These are phyloP conservation scores for Xylaria intraflava DNA, from an alignment of 495 filamentous ascomycete species.

Conservation along the genomic window DNA sequence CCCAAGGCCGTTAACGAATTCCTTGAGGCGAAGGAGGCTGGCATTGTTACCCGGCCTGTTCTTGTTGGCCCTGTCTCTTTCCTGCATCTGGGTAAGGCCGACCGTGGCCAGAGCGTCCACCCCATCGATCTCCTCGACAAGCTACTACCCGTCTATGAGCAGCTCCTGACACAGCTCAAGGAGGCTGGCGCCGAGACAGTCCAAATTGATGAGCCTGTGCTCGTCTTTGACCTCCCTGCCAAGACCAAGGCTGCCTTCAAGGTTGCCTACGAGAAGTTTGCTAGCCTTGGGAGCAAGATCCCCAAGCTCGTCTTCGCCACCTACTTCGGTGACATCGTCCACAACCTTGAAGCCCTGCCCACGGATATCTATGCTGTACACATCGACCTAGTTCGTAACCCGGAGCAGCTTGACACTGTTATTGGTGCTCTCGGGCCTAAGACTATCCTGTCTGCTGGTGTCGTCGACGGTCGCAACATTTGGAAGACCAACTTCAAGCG, in stretches of 20 bases:
- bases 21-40: slow-evolving; percentile 94
- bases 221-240: slow-evolving; percentile 82
- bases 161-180: slow-evolving; percentile 88
- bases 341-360: slow-evolving; percentile 88
- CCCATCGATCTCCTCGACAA: slow-evolving; percentile 89
- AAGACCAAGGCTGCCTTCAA: slow-evolving; percentile 96
- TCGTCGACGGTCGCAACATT: slow-evolving; percentile 98
- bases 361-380: slow-evolving; percentile 75
- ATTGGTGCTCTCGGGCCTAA: slow-evolving; percentile 68
- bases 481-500: slow-evolving; percentile 98
- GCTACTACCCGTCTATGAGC: slow-evolving; percentile 84
- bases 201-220: slow-evolving; percentile 95
- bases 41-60: slow-evolving; percentile 86
- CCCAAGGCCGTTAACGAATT: slow-evolving; percentile 94
- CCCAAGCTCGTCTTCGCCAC: slow-evolving; percentile 83
- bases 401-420: slow-evolving; percentile 87
- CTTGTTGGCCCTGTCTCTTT: slow-evolving; percentile 94
- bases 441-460: slow-evolving; percentile 85
- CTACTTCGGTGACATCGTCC: slow-evolving; percentile 98
- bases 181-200: slow-evolving; percentile 88
- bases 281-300: slow-evolving; percentile 63
- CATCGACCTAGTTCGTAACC: slow-evolving; percentile 92
- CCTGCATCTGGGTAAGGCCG: slow-evolving; percentile 91
- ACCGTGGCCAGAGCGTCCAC: slow-evolving; percentile 83
- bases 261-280: slow-evolving; percentile 87